Evolutionary conservation across 2,329 filamentous ascomycete genomes (phyloP), one percentile per base, ranked within the genome.

Genomic region (Achaetomium macrosporum): DNA sequence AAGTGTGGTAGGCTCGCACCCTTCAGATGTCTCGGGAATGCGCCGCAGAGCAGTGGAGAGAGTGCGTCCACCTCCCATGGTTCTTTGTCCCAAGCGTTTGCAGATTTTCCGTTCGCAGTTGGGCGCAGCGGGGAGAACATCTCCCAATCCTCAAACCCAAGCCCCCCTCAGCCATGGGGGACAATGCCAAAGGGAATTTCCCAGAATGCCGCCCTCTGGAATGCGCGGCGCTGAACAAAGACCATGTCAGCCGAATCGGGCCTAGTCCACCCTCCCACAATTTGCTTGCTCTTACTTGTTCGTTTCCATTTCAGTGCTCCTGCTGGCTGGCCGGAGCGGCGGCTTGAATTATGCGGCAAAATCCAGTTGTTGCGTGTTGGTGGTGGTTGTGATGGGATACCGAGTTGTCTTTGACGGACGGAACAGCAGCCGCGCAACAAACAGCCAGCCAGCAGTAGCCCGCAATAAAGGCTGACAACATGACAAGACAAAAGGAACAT

Each of bases 21-120:
- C 46, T 48, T 48, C 29, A 39, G 35, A 46, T 55, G 70, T 72
- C 67, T 73, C 70, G 69, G 71, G 69, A 71, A 65, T 69, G 67
- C 65, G 67, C 69, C 66, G 66, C 44, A 42, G 49, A 53, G 39
- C 58, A 52, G 54, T 54, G 59, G 55, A 56, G 56, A 53, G 57
- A 10, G 45, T 45, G 45, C 25, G 7, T 25, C 25, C 25, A 25
- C 7, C 25, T 40, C 55, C 58, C 59, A 54, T 57, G 41, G 45
- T 47, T 50, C 48, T 60, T 53, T 54, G 46, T 56, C 55, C 29
- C 39, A 60, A 51, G 62, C 64, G 64, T 66, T 66, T 65, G 64
- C 63, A 59, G 47, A 48, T 59, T 46, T 61, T 64, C 63, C 64
- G 63, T 64, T 63, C 60, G 63, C 61, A 60, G 59, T 59, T 40